Evolutionary conservation across 1,139 yeast species (phyloP).

Genomic region (Neolecta irregularis): DNA sequence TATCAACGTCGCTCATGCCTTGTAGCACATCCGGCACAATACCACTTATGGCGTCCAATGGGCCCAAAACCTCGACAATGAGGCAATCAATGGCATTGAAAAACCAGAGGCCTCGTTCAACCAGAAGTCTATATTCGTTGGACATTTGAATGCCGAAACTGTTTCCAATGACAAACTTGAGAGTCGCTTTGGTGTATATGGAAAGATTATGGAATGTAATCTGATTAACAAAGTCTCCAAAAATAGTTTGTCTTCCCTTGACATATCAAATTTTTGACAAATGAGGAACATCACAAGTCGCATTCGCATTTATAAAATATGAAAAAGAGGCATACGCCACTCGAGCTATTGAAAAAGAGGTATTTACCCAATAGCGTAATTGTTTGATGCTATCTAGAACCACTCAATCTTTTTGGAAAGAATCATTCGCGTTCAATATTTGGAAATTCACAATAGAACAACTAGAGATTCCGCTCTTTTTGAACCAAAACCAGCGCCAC

Average conservation of each 20-base stretch:
- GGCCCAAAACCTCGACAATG: slow-evolving; percentile 54
- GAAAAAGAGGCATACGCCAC: slow-evolving; percentile 59
- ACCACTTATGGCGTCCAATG: slow-evolving; percentile 50
- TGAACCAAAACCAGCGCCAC: not conserved
- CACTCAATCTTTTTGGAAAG: slow-evolving; percentile 7
- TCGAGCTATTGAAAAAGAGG: slow-evolving; percentile 46
- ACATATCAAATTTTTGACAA: slow-evolving; percentile 12
- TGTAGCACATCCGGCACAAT: slow-evolving; percentile 22
- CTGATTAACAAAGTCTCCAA: slow-evolving; percentile 4
- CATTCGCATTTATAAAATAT: slow-evolving; percentile 61
- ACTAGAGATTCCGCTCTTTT: not conserved
- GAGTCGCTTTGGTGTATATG: slow-evolving; percentile 51
- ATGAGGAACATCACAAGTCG: slow-evolving; percentile 26
- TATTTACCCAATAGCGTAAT: not conserved
- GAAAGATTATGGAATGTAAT: slow-evolving; percentile 34
- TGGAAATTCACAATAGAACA: slow-evolving; percentile 8
- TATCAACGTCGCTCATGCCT: slow-evolving; percentile 31
- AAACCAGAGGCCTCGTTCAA: slow-evolving; percentile 34
- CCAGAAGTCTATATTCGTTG: slow-evolving; percentile 59
- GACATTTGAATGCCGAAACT: slow-evolving; percentile 41
- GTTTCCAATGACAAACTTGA: slow-evolving; percentile 40
- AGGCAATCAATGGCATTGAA: slow-evolving; percentile 15
- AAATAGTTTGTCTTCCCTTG: not conserved
- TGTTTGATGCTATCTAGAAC: slow-evolving; percentile 3
- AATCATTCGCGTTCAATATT: slow-evolving; percentile 10